Base-by-base conservation (phyloP, 2,329 filamentous ascomycete species). In the Penicillium sp. region DNA sequence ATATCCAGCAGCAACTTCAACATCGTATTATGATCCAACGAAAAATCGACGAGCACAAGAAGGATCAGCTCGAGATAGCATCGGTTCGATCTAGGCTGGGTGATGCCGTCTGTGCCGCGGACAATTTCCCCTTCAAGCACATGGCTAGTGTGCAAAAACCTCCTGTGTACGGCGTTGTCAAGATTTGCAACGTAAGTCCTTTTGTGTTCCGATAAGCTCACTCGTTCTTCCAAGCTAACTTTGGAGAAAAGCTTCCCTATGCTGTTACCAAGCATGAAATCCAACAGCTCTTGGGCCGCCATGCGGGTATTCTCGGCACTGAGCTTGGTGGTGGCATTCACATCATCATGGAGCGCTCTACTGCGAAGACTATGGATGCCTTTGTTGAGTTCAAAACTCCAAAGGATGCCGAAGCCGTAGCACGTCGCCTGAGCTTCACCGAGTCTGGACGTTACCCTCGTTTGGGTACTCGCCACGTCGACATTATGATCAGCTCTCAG, bases 311-410 rank as follows among this genome's bases (percentile, higher is more conserved):
- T 35, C 62, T 78, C 18, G 62, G 66, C 5, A 61, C 69, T 5
- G 62, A 68, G 5, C 60, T 69, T 18, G 79, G 77, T 26, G 76
- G 70, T 45, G 71, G 79, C 0, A 71, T 82, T n/a, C 81, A 83
- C 61, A 80, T 83, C 60, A 79, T 82, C 57, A 82, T 83, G 80
- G 81, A 83, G 60, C 78, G 80, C 21, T 74, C 77, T 21, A 81
- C 79, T n/a, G 79, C 77, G 18, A 83, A 82, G 69, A 82, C 80
- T 1, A 79, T 79, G 74, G 79, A 82, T 52, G 78, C 74, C 58
- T 83, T 73, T 61, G 71, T 81, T 40, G 80, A 83, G 55, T 73
- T 82, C 35, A 52, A 62, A 3, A 68, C 65, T 5, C 40, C 53
- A 1, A 56, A 58, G 9, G 75, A 77, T 61, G 80, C 80, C 0